Base-by-base conservation (phyloP, 345 rosid species). In the Brassica nigra region DNA sequence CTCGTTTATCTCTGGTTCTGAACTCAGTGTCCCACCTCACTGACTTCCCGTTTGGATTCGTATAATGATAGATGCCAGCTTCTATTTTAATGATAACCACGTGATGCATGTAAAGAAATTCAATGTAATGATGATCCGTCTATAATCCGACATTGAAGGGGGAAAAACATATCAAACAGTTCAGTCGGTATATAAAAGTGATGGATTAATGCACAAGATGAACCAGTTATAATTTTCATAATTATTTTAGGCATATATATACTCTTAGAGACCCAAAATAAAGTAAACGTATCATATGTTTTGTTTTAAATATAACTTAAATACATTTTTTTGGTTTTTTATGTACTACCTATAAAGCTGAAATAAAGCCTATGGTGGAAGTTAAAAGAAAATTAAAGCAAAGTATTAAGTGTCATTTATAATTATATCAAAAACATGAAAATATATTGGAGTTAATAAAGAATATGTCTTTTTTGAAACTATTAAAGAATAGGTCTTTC, bases 1-100 rank as follows among this genome's bases (percentile, higher is more conserved):
- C 14, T 68, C 44, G 63, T 31, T 49, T 12, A 44, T 44, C 12
- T 29, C 62, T 47, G 7, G 16, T 75, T 23, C 0, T 33, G 30
- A 64, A 44, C 54, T 12, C 54, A 44, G 6, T 44, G 70, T 74
- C 63, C 69, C 62, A 74, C 77, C 59, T 62, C 66, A 14, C 20
- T 62, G 16, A n/a, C 36, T 28, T 28, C 33, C 14, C 34, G 33
- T 61, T 61, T 11, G 8, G 16, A 11, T 28, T 12, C 34, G 70
- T 70, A 77, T 65, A 16, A 63, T 63, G 55, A 67, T 9, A 23
- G 37, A 34, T 6, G 7, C 37, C 37, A 39, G 9, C 10, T 58
- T 61, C 15, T 59, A 12, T 11, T 27, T 42, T 30, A 39, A 68
- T 69, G 63, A 49, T 49, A 70, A 33, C 7, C 75, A 77, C 55